A percentile compares a stretch with the other conserved stretches of the same genome.
These are phyloP conservation scores for Lodderomyces beijingensis DNA, from an alignment of 1,139 yeast genomes.

Conservation along the genomic window DNA sequence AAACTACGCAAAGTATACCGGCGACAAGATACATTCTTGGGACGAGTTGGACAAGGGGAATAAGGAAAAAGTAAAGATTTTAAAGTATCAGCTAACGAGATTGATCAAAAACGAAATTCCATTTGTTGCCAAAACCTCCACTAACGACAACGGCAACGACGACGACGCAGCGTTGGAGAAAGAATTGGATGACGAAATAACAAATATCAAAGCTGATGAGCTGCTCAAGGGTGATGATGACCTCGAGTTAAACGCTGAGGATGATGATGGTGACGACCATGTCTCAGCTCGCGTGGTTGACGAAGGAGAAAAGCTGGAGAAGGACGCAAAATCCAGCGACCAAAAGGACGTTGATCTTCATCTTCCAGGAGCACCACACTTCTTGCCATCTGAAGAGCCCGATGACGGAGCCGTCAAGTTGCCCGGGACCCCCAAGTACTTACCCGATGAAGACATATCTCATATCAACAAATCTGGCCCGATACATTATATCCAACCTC, in stretches of 20 bases:
- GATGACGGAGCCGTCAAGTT: conserved; percentile 22
- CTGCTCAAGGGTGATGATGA: conserved; percentile 4
- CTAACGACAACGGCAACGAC: conserved; percentile 15
- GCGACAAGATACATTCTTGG: conserved; percentile 24
- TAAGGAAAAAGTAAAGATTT: conserved; percentile 32
- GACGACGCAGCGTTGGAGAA: conserved; percentile 27
- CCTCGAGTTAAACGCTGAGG: conserved; percentile 2
- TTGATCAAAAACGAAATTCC: conserved; percentile 35
- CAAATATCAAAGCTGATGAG: conserved; percentile 10
- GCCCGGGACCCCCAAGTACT: conserved; percentile 42
- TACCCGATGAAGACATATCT: conserved; percentile 38
- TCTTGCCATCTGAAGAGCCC: conserved; percentile 24
- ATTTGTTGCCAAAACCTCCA: not conserved
- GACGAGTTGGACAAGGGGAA: conserved; percentile 25
- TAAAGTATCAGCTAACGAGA: conserved; percentile 38
- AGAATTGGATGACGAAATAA: conserved; percentile 26
- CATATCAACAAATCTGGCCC: conserved; percentile 37
- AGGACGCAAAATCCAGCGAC: not conserved
- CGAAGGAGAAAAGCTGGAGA: conserved; percentile 14
- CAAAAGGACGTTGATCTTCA: conserved; percentile 9
- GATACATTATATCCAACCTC: conserved; percentile 32
- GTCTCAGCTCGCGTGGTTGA: conserved; percentile 21
- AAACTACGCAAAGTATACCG: conserved; percentile 28
- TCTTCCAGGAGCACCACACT: conserved; percentile 31
- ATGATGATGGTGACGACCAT: conserved; percentile 2